Conservation (phyloP, 306 rosid genomes). For the Quercus rubra region DNA sequence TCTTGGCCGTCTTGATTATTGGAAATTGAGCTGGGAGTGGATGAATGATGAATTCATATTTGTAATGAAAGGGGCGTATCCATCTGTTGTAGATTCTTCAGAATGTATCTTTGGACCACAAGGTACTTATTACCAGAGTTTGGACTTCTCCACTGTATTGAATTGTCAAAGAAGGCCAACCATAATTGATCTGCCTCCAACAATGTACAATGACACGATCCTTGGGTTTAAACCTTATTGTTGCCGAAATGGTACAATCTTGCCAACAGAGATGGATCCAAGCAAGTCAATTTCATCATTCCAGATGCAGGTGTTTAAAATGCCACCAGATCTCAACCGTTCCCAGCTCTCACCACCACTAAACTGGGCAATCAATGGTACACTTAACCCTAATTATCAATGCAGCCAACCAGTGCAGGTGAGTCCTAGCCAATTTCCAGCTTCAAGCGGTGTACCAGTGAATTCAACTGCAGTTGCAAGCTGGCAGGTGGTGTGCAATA, state of each 20-base stretch:
- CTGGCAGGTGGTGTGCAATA: slow-evolving; percentile 98
- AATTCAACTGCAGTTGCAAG: slow-evolving; percentile 77
- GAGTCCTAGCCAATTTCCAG: slow-evolving; percentile 67
- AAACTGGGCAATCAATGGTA: slow-evolving; percentile 78
- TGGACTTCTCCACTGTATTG: slow-evolving; percentile 73
- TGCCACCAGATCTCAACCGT: slow-evolving; percentile 80
- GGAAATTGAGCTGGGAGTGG: slow-evolving; percentile 97
- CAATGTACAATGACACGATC: slow-evolving; percentile 64
- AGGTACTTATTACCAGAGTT: slow-evolving; percentile 37
- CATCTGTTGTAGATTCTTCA: slow-evolving; percentile 71
- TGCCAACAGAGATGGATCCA: slow-evolving; percentile 81
- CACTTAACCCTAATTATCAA: slow-evolving; percentile 71
- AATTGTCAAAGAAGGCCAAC: slow-evolving; percentile 81
- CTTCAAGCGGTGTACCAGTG: slow-evolving; percentile 53
- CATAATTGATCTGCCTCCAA: slow-evolving; percentile 75
- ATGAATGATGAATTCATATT: slow-evolving; percentile 75
- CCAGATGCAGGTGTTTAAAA: slow-evolving; percentile 82
- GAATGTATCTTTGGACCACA: slow-evolving; percentile 76
- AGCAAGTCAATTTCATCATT: slow-evolving; percentile 71
- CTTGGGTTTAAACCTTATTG: slow-evolving; percentile 77
- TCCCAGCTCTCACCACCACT: slow-evolving; percentile 74
- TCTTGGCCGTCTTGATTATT: slow-evolving; percentile 92
- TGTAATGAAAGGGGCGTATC: slow-evolving; percentile 89
- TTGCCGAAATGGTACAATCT: slow-evolving; percentile 91
- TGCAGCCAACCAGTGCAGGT: slow-evolving; percentile 84